Evolutionary conservation across 148 eudicot genomes (phyloP).

Genomic region (Rhododendron ferrugineum): DNA sequence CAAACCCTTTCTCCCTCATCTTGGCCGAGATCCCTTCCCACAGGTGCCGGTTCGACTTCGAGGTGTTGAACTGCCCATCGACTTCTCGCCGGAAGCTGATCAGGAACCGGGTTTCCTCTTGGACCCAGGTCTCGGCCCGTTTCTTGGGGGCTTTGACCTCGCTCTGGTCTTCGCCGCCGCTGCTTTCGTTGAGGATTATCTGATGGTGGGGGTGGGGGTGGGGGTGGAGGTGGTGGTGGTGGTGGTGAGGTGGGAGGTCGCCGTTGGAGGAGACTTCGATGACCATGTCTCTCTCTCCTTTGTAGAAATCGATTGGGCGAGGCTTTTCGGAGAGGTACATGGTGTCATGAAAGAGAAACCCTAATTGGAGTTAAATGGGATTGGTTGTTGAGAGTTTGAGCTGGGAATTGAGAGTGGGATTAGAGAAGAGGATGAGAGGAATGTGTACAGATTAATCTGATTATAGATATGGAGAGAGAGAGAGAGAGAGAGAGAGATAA

Average conservation of each 20-base stretch:
- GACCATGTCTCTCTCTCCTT: constrained; percentile 12
- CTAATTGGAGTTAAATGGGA: background rate
- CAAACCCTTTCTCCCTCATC: constrained; percentile 90
- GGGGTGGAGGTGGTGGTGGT: background rate
- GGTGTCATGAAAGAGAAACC: background rate
- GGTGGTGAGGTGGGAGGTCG: constrained; percentile 13
- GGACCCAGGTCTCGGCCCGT: constrained; percentile 84
- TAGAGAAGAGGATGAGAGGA: background rate
- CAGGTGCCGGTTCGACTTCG: constrained; percentile 76
- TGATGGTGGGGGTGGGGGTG: constrained; percentile 18
- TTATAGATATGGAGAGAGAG: background rate
- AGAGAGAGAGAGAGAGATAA: background rate
- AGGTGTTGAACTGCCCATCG: constrained; percentile 65
- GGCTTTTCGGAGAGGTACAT: constrained; percentile 18
- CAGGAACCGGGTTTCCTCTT: constrained; percentile 64
- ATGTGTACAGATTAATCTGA: background rate
- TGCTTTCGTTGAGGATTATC: constrained; percentile 24
- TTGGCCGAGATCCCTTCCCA: constrained; percentile 80
- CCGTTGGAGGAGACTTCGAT: constrained; percentile 18
- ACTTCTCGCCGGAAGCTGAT: constrained; percentile 56
- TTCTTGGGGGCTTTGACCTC: constrained; percentile 43
- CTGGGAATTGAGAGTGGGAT: background rate
- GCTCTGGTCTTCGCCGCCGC: constrained; percentile 21
- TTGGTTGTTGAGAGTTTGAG: background rate
- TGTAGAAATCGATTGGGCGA: constrained; percentile 16